Conservation (phyloP, 345 rosid species). For the Eucalyptus marginata region DNA sequence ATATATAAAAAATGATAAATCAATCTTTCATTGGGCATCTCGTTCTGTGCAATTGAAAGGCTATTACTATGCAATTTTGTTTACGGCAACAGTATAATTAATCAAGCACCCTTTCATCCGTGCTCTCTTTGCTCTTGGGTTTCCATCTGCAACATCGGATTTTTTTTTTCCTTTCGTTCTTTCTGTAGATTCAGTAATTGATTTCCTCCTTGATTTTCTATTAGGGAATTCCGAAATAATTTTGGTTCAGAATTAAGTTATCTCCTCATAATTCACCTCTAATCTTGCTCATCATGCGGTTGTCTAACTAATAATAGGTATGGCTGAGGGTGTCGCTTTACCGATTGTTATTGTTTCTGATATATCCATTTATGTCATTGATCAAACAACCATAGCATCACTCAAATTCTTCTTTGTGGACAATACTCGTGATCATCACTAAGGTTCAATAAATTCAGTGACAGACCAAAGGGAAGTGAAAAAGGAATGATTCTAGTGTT, state of each 20-base stretch:
- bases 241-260: neutral
- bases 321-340: neutral
- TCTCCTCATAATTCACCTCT: neutral
- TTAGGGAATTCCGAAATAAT: neutral
- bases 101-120: neutral
- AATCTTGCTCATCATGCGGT: neutral
- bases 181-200: neutral
- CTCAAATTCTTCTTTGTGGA: neutral
- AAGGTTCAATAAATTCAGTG: neutral
- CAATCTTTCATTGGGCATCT: neutral
- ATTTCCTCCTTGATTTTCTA: neutral
- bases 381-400: neutral
- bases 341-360: neutral
- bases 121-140: neutral
- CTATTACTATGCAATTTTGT: neutral
- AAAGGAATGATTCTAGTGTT: neutral
- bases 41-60: neutral
- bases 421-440: neutral
- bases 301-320: neutral
- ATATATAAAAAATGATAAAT: neutral
- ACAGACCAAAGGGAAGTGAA: neutral
- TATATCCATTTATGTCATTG: neutral
- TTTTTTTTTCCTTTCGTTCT: neutral
- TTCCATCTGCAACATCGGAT: neutral
- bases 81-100: neutral